phyloP scores from a whole-genome alignment of 805 yeast genomes.

The Danielia oregonensis region DNA sequence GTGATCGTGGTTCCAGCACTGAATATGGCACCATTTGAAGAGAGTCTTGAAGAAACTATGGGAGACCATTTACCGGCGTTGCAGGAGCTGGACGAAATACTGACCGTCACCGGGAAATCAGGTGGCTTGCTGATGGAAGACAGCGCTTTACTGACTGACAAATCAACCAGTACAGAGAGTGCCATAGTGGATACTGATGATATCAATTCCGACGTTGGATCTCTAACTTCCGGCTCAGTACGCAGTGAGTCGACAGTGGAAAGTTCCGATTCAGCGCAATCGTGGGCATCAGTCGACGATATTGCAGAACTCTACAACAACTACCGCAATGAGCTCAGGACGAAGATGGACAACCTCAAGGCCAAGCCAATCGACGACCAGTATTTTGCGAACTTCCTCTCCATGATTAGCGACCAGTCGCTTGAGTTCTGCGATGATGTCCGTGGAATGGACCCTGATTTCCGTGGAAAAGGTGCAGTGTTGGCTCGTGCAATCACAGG shows the following conservation, averaged over 20 bases:
- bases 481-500: constrained; percentile 42
- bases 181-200: not conserved
- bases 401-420: constrained; percentile 32
- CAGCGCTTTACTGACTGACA: not conserved
- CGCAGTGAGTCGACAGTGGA: constrained; percentile 17
- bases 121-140: not conserved
- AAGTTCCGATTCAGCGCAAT: constrained; percentile 25
- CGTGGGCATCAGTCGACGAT: constrained; percentile 39
- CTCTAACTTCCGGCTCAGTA: constrained; percentile 13
- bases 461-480: constrained; percentile 38
- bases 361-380: constrained; percentile 19
- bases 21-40: constrained; percentile 53
- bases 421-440: constrained; percentile 33
- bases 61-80: constrained; percentile 4
- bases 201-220: constrained; percentile 8
- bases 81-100: not conserved
- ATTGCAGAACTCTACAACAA: constrained; percentile 30
- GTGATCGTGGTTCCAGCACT: constrained; percentile 63
- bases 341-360: constrained; percentile 12
- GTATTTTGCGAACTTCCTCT: constrained; percentile 27
- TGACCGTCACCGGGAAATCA: not conserved
- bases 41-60: constrained; percentile 34
- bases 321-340: constrained; percentile 22
- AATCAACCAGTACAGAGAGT: no score
- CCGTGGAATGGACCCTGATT: constrained; percentile 34